Evolutionary conservation across 441 rosid species (phyloP).

Genomic region (Theobroma grandiflorum): DNA sequence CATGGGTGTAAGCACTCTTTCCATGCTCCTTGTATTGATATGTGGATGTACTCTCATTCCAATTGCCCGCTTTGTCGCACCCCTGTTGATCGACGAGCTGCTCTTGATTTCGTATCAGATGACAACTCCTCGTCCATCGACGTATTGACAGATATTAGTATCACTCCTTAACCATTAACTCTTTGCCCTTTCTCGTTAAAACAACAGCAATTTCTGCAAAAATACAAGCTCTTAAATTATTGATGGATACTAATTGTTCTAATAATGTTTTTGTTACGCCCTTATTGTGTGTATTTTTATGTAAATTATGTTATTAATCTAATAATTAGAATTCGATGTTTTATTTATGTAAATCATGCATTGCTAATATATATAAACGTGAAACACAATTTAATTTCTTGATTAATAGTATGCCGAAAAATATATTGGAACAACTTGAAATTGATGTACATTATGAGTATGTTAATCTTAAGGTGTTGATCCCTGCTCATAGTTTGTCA

Average conservation of each 20-base stretch:
- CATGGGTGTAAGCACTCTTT: constrained; percentile 13
- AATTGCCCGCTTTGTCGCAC: constrained; percentile 13
- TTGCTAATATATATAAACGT: no score
- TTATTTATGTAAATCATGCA: no score
- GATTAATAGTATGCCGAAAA: no score
- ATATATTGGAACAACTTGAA: no score
- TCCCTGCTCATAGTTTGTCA: no score
- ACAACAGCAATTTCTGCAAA: not conserved
- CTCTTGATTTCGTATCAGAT: not conserved
- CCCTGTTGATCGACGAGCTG: not conserved
- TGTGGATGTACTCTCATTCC: constrained; percentile 17
- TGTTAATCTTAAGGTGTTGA: no score
- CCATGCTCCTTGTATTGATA: constrained; percentile 17
- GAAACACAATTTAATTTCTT: no score
- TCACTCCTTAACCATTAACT: not conserved
- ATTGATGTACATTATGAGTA: no score
- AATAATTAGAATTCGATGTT: no score
- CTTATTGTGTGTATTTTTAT: no score
- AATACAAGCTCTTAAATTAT: not conserved
- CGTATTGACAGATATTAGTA: not conserved
- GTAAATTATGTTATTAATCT: no score
- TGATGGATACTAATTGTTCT: not conserved
- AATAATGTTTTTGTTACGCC: no score
- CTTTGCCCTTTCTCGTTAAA: not conserved
- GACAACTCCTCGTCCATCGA: not conserved